Conservation (phyloP, 2,329 filamentous ascomycete species). For the Xylaria multiplex region DNA sequence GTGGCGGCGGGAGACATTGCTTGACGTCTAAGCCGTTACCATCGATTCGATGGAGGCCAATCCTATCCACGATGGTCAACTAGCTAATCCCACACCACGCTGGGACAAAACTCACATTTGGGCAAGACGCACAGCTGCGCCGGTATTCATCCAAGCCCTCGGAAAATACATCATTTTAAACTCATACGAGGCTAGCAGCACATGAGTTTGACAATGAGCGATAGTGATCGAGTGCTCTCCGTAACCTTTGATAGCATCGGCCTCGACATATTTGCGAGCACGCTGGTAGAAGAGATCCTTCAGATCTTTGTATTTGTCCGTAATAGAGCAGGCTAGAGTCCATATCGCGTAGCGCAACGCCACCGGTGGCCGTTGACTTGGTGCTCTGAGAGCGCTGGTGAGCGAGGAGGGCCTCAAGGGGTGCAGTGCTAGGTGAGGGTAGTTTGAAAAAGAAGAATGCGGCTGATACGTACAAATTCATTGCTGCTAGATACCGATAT, state of each 20-base stretch:
- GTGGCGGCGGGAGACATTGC: slow-evolving; percentile 84
- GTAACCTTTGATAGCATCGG: slow-evolving; percentile 90
- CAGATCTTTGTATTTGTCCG: slow-evolving; percentile 80
- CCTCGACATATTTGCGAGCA: slow-evolving; percentile 88
- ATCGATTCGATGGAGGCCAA: slow-evolving; percentile 89
- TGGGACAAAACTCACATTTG: slow-evolving; percentile 73
- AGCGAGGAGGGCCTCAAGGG: slow-evolving; percentile 14
- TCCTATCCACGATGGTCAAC: slow-evolving; percentile 72
- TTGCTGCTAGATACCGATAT: slow-evolving; percentile 84
- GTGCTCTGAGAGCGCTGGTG: slow-evolving; percentile 62
- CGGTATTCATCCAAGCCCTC: slow-evolving; percentile 91
- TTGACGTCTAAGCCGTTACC: slow-evolving; percentile 87
- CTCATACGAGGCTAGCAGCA: slow-evolving; percentile 83
- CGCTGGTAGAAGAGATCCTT: slow-evolving; percentile 91
- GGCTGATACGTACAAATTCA: slow-evolving; percentile 72
- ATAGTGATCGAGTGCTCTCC: slow-evolving; percentile 89
- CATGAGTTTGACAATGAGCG: slow-evolving; percentile 86
- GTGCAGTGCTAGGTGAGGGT: background rate
- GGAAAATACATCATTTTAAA: slow-evolving; percentile 99
- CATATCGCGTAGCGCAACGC: slow-evolving; percentile 94
- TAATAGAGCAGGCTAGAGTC: slow-evolving; percentile 88
- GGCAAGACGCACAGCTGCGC: slow-evolving; percentile 79
- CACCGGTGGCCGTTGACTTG: slow-evolving; percentile 84
- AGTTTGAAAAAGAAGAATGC: background rate
- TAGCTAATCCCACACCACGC: slow-evolving; percentile 52